phyloP scores from a whole-genome alignment of 805 yeast species.

The Candida xiaguanensis region DNA sequence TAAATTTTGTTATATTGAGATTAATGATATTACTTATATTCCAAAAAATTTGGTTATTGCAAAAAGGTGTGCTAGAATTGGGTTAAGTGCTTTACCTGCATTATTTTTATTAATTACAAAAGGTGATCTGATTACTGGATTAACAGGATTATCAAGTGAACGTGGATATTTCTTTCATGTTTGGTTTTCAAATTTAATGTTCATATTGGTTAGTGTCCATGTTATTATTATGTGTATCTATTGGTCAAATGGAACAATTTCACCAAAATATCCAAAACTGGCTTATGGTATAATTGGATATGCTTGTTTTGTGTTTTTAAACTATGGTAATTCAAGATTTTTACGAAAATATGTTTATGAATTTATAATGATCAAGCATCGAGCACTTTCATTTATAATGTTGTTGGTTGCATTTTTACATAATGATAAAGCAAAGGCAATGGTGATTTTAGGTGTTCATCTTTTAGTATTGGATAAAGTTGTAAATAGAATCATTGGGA shows the following conservation, averaged over 20 bases:
- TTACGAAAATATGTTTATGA: conserved; percentile 40
- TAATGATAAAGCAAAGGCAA: conserved; percentile 29
- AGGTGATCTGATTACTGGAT: conserved; percentile 33
- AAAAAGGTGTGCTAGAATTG: conserved; percentile 40
- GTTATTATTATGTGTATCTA: conserved; percentile 28
- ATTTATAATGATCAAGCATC: conserved; percentile 41
- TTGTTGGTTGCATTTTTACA: conserved; percentile 41
- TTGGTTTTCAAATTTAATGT: conserved; percentile 43
- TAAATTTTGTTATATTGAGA: conserved; percentile 25
- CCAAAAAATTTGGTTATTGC: conserved; percentile 38
- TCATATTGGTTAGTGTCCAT: conserved; percentile 33
- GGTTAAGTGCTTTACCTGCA: conserved; percentile 37
- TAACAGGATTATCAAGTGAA: conserved; percentile 42
- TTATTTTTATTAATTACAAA: conserved; percentile 35
- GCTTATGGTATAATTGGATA: conserved; percentile 48
- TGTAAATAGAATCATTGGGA: conserved; percentile 21
- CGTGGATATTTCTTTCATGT: conserved; percentile 37
- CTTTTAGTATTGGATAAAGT: conserved; percentile 40
- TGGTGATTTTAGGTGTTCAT: conserved; percentile 40
- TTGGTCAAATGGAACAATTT: conserved; percentile 38
- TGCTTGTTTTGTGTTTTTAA: conserved; percentile 31
- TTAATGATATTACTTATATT: conserved; percentile 37
- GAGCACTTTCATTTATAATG: conserved; percentile 39
- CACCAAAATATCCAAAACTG: conserved; percentile 46
- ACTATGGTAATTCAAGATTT: conserved; percentile 31